Evolutionary conservation across 768 basidiomycete genomes (phyloP).

Genomic region (Calvatia gigantea): DNA sequence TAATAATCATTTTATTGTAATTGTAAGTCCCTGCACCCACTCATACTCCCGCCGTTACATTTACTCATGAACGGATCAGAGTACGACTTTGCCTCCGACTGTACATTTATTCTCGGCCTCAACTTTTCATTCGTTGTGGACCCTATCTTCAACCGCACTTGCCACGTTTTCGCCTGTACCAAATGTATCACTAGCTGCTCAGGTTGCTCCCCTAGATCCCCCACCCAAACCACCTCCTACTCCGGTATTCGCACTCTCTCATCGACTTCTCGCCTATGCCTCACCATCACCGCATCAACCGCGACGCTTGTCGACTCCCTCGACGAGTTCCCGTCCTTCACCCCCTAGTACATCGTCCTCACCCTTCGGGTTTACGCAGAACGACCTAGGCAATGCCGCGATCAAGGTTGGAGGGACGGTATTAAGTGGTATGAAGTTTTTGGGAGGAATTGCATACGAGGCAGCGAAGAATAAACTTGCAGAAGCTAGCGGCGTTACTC

Average conservation of each 20-base stretch:
- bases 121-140: constrained; percentile 48
- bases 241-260: constrained; percentile 58
- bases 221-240: constrained; percentile 17
- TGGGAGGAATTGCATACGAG: constrained; percentile 58
- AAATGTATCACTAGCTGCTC: constrained; percentile 16
- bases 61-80: constrained; percentile 33
- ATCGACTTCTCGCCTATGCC: constrained; percentile 62
- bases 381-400: constrained; percentile 52
- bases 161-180: constrained; percentile 39
- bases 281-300: constrained; percentile 16
- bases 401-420: constrained; percentile 59
- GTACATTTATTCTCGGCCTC: constrained; percentile 55
- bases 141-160: constrained; percentile 44
- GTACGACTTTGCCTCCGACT: constrained; percentile 49
- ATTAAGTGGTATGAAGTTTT: constrained; percentile 58
- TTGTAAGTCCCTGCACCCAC: constrained; percentile 40
- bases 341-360: constrained; percentile 18
- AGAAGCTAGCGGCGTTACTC: constrained; percentile 11
- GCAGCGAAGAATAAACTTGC: constrained; percentile 40
- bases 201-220: background rate
- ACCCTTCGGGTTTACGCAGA: constrained; percentile 29
- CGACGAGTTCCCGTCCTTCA: constrained; percentile 14
- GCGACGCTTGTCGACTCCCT: constrained; percentile 2
- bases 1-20: constrained; percentile 46
- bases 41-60: background rate